phyloP scores from a whole-genome alignment of 495 filamentous ascomycete species.

The Penicillium argentinense region DNA sequence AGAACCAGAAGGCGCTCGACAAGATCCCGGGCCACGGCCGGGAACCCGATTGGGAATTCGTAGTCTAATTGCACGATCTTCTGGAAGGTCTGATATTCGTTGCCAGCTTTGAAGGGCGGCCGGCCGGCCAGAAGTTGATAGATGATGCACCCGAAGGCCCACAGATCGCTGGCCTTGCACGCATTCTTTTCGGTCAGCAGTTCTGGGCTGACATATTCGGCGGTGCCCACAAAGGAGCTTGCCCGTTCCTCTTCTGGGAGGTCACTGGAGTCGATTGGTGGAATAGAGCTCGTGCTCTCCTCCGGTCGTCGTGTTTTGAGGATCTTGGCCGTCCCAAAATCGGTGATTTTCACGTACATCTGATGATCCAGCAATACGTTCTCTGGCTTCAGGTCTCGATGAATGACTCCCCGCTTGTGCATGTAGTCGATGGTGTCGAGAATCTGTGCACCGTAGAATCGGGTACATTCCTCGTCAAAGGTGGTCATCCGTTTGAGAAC shows the following conservation, averaged over 20 bases:
- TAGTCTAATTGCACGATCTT: conserved; percentile 96
- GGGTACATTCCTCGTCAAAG: conserved; percentile 93
- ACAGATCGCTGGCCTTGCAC: conserved; percentile 96
- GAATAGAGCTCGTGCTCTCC: conserved; percentile 39
- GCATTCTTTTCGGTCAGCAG: conserved; percentile 93
- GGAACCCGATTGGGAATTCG: conserved; percentile 89
- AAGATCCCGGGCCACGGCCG: conserved; percentile 81
- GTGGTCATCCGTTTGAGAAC: conserved; percentile 90
- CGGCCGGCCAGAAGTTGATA: conserved; percentile 92
- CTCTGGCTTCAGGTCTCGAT: conserved; percentile 96
- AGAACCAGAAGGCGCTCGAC: conserved; percentile 90
- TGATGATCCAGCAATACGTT: conserved; percentile 93
- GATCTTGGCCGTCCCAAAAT: conserved; percentile 97
- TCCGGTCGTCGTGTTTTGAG: conserved; percentile 62
- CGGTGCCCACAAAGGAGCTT: conserved; percentile 95
- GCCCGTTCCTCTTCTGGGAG: conserved; percentile 69
- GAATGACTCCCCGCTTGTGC: conserved; percentile 94
- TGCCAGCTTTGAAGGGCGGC: conserved; percentile 95
- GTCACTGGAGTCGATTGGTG: conserved; percentile 54
- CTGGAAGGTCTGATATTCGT: conserved; percentile 97
- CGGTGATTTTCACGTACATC: conserved; percentile 98
- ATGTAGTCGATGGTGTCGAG: conserved; percentile 97
- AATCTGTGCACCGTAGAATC: conserved; percentile 95
- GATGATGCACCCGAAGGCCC: conserved; percentile 99
- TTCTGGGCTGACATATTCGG: conserved; percentile 97